A percentile compares a stretch with the other conserved stretches of the same genome.
Conservation (phyloP, 2,329 filamentous ascomycete genomes). For the Colletotrichum eremochloae region DNA sequence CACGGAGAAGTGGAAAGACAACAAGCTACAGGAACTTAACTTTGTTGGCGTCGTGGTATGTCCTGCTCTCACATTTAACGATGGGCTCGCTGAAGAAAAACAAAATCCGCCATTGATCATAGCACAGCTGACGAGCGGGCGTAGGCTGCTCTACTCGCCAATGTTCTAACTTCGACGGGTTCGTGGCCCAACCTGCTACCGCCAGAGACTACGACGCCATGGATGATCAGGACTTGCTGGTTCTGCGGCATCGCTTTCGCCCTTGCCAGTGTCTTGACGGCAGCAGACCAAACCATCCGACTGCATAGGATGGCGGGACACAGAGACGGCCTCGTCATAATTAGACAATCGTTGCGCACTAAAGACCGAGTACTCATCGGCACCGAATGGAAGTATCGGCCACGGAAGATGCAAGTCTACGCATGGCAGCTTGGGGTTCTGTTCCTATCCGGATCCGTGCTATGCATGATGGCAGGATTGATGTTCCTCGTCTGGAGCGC, state of each 20-base stretch:
- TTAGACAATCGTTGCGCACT: constrained; percentile 46
- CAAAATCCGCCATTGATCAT: neutral
- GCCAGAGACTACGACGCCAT: constrained; percentile 53
- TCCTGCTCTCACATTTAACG: neutral
- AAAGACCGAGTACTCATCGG: neutral
- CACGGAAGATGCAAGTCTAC: constrained; percentile 42
- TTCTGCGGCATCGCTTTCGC: constrained; percentile 61
- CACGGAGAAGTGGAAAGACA: constrained; percentile 54
- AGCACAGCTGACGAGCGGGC: neutral
- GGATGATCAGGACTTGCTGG: constrained; percentile 57
- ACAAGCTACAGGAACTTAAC: constrained; percentile 56
- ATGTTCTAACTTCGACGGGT: constrained; percentile 55
- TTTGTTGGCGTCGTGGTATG: constrained; percentile 55
- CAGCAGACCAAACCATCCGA: constrained; percentile 57
- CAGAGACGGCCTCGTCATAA: constrained; percentile 52
- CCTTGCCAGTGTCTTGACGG: constrained; percentile 62
- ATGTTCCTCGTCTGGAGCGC: constrained; percentile 44
- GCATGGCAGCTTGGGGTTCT: constrained; percentile 45
- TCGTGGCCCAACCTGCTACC: constrained; percentile 57
- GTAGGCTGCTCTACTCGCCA: constrained; percentile 27
- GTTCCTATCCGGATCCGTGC: constrained; percentile 43
- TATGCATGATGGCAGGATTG: constrained; percentile 44
- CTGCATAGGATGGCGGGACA: constrained; percentile 58
- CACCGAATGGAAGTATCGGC: constrained; percentile 26
- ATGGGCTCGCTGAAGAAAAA: neutral